Conservation (phyloP, 352 stramenopile species). For the Blastocystis sp. region DNA sequence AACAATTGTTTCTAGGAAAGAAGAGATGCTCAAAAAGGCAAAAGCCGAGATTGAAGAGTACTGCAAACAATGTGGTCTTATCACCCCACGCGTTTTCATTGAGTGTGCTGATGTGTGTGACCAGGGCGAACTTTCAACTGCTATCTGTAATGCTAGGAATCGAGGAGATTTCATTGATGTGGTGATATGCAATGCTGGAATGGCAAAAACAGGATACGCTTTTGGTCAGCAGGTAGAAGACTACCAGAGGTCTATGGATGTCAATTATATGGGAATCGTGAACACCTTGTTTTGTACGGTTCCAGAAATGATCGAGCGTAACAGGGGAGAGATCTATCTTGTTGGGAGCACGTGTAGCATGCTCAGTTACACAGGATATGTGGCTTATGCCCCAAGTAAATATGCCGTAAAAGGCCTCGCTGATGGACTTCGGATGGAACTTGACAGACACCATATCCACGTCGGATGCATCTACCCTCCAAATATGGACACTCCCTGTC, state of each 20-base stretch:
- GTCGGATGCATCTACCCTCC: slow-evolving; percentile 56
- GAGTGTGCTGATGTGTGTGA: slow-evolving; percentile 33
- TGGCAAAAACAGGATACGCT: slow-evolving; percentile 57
- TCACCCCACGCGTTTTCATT: slow-evolving; percentile 21
- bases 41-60: slow-evolving; percentile 16
- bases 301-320: slow-evolving; percentile 47
- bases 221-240: slow-evolving; percentile 40
- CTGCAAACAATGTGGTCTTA: neutral
- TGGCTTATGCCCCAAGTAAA: slow-evolving; percentile 35
- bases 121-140: neutral
- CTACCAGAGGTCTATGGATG: neutral
- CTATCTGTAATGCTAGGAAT: neutral
- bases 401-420: slow-evolving; percentile 48
- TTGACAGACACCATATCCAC: slow-evolving; percentile 29
- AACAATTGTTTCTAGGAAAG: slow-evolving; percentile 24
- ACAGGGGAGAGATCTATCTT: slow-evolving; percentile 50
- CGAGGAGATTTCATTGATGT: slow-evolving; percentile 8
- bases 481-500: slow-evolving; percentile 54
- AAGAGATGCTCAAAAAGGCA: neutral
- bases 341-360: slow-evolving; percentile 56
- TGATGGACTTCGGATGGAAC: slow-evolving; percentile 36
- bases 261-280: slow-evolving; percentile 58
- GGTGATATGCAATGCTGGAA: slow-evolving; percentile 54
- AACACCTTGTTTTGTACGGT: slow-evolving; percentile 27
- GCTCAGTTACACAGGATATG: slow-evolving; percentile 48